phyloP scores from a whole-genome alignment of 2,329 filamentous ascomycete genomes.

The Fusarium sp. region DNA sequence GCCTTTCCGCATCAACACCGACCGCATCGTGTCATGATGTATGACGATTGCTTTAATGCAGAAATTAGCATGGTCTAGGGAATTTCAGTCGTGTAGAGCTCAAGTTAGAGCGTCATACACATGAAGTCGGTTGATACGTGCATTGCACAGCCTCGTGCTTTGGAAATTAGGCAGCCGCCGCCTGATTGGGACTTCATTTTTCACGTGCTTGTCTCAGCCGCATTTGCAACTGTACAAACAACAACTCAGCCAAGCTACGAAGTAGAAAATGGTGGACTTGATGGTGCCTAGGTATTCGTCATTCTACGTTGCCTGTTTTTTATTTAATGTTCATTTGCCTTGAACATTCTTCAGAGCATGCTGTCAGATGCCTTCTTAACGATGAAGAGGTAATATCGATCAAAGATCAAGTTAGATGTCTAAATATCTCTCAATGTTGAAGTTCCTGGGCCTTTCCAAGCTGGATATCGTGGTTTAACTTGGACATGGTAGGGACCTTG shows the following conservation, averaged over 20 bases:
- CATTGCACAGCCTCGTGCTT: not conserved
- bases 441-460: fast-evolving
- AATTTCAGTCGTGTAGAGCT: not conserved
- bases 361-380: not conserved
- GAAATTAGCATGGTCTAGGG: fast-evolving
- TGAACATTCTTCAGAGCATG: too few relatives aligned
- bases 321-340: too few relatives aligned
- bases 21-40: not conserved
- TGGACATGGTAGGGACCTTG: not conserved
- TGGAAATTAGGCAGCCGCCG: not conserved
- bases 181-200: not conserved
- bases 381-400: too few relatives aligned
- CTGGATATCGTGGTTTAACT: fast-evolving
- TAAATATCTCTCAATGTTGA: fast-evolving
- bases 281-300: fast-evolving
- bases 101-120: fast-evolving
- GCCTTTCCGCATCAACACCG: not conserved
- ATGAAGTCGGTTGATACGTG: not conserved
- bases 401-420: fast-evolving
- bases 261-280: not conserved
- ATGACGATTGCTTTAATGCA: not conserved
- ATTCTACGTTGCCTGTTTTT: too few relatives aligned
- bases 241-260: not conserved
- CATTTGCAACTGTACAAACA: not conserved
- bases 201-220: not conserved